Evolutionary conservation across 352 stramenopile genomes (phyloP), one percentile per base, ranked within the genome.

Genomic region (Phytophthora sansomeana): DNA sequence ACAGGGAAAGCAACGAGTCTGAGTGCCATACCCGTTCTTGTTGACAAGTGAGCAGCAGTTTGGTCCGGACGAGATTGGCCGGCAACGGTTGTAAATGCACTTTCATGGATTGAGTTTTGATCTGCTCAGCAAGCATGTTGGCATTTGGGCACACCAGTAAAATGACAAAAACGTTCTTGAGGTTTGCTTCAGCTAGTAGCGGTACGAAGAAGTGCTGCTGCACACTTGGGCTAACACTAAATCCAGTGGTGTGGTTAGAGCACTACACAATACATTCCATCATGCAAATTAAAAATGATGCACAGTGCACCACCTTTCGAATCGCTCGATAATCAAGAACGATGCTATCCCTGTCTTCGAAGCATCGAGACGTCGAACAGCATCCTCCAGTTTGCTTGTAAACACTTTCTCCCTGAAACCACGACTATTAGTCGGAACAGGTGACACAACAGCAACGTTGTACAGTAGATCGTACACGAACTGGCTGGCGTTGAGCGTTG

Each of bases 201-300:
- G 85, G 81, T 1, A 88, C 68, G 28, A 94, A 53, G 16, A 79
- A 73, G 35, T 92, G 85, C 49, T 94, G 85, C 58, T 92, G 82
- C 4, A 78, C 57, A n/a, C 76, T 81, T 19, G 78, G 72, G 7
- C 77, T 61, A n/a, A 92, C 48, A 7, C 83, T 93, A 29, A 17
- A 55, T 3, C 43, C 29, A 50, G 19, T 47, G 5, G 17, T 24
- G 21, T 24, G 21, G 21, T 24, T 24, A 3, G 4, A 35, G 16
- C 19, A 44, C n/a, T n/a, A 53, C n/a, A 21, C 17, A 26, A 26
- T 47, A n/a, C 19, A 47, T 47, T 14, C 19, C 41, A 24, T 28
- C 0, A 3, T 29, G 17, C 41, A 47, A 4, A 29, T 26, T 29
- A 29, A 6, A 28, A 44, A 14, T 8, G 4, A 38, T 0, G 36